Base-by-base conservation (phyloP, 2,329 filamentous ascomycete species). In the Penicillium sp. region DNA sequence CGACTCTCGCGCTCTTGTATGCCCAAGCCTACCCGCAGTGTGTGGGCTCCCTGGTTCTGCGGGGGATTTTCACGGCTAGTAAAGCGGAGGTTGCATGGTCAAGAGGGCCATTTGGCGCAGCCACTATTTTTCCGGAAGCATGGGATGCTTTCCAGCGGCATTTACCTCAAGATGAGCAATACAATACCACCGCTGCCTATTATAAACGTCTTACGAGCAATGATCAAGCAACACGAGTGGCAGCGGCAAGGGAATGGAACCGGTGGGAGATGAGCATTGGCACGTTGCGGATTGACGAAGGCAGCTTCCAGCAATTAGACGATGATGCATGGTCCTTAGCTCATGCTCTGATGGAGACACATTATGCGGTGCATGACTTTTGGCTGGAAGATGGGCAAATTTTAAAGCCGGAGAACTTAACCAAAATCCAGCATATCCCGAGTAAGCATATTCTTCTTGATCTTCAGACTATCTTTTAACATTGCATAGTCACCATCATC, bases 1-100 rank as follows among this genome's bases (percentile, higher is more conserved):
- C 75, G 3, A 77, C 77, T 0, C 69, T 81, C 14, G 65, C 76
- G 0, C 65, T 81, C 0, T 68, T 74, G 21, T 81, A 81, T 60
- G 66, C 78, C 1, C 72, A 81, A 57, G 69, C 70, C 1, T 71
- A 79, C 31, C 73, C 78, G 1, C 65, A 71, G 0, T 60, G 61
- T 11, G 72, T 77, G 11, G 59, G 72, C 2, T 71, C 71, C 8
- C 59, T 80, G 5, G 70, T 79, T 10, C 63, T 80, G 4, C 69
- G 76, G 14, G 78, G 78, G 2, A 71, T 80, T 29, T 79, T 79
- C 58, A 67, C 70, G 0, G 44, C 52, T 2, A 43, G 47, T 9
- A 43, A 40, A 59, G 73, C 23, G 16, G 77, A 79, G 58, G 55
- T 78, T 10, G 62, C 69, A 8, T 77, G 72, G 71, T 74, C 70